These are phyloP conservation scores for Linnemannia elongata DNA, from an alignment of 192 early-diverging fungal genomes.

Conservation along the genomic window DNA sequence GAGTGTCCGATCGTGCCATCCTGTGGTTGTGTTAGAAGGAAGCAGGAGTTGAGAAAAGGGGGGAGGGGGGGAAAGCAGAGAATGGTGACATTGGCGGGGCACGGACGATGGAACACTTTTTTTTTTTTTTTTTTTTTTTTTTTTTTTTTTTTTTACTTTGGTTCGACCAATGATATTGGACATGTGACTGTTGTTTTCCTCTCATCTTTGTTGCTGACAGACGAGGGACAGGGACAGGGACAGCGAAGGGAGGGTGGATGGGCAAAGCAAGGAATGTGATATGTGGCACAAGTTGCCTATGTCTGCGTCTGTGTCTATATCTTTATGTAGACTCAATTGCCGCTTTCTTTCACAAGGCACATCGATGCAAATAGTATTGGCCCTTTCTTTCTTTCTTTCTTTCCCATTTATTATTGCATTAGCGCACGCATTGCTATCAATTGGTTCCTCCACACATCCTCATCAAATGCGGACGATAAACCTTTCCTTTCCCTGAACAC, in stretches of 20 bases:
- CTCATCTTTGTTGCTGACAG: background rate
- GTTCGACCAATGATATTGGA: background rate
- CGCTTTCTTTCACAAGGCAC: background rate
- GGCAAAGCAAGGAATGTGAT: slow-evolving; percentile 7
- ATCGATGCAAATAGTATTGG: background rate
- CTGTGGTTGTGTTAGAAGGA: too few species aligned
- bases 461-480: too few species aligned
- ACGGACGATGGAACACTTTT: background rate
- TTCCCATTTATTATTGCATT: too few species aligned
- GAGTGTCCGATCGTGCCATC: too few species aligned
- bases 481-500: too few species aligned
- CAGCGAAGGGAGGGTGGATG: background rate
- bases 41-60: background rate
- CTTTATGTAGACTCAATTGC: background rate
- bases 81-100: background rate
- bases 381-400: too few species aligned
- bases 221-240: background rate
- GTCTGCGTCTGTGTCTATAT: background rate
- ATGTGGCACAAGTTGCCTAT: background rate
- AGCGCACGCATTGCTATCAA: too few species aligned
- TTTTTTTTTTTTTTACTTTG: background rate
- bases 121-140: background rate
- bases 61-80: background rate
- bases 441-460: too few species aligned
- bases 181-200: background rate